Conservation (phyloP, 306 rosid species). For the Nissolia schottii region DNA sequence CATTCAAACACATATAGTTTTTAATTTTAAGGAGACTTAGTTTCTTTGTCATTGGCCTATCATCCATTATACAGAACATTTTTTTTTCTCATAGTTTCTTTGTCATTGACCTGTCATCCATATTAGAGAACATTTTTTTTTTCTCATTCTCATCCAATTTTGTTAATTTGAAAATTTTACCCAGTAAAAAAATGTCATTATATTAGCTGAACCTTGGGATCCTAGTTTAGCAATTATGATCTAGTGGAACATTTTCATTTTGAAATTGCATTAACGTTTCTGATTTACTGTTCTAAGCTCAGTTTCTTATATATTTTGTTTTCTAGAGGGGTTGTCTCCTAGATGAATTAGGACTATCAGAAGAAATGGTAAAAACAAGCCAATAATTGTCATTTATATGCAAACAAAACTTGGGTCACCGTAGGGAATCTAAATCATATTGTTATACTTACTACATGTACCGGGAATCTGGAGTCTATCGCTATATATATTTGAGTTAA, state of each 20-base stretch:
- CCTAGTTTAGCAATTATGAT: neutral
- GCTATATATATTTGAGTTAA: neutral
- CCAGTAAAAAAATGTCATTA: neutral
- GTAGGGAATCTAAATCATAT: neutral
- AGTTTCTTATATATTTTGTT: neutral
- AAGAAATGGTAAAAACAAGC: neutral
- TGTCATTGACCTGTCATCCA: neutral
- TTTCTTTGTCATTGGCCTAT: neutral
- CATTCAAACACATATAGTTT: neutral
- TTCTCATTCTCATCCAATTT: neutral
- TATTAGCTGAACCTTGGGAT: neutral
- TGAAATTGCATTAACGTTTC: neutral
- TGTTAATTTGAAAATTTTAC: neutral
- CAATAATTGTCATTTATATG: neutral
- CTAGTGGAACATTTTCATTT: neutral
- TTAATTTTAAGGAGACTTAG: neutral
- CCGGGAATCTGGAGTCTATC: neutral
- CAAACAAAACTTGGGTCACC: neutral
- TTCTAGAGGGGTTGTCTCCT: neutral
- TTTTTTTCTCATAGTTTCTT: no score
- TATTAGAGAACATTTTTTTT: neutral
- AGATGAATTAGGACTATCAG: neutral
- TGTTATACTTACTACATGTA: neutral
- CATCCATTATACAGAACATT: neutral
- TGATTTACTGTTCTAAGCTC: neutral